Evolutionary conservation across 495 filamentous ascomycete genomes (phyloP).

Genomic region (Podospora sp.): DNA sequence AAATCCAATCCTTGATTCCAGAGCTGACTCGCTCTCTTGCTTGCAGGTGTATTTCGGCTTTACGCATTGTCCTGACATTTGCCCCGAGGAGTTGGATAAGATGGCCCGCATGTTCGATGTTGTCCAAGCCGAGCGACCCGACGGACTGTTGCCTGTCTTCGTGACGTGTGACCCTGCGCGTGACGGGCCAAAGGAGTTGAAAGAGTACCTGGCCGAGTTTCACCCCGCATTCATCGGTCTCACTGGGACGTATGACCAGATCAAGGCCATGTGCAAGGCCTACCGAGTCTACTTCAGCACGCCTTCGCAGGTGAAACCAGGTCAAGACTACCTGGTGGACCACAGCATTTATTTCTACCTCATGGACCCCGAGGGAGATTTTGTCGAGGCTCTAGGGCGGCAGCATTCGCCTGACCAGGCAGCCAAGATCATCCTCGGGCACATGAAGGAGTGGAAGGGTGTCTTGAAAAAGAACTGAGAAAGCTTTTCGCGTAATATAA

Average conservation of each 20-base stretch:
- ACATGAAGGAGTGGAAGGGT: constrained; percentile 88
- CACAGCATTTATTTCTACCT: constrained; percentile 99
- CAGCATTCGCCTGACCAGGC: constrained; percentile 89
- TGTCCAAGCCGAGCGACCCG: constrained; percentile 56
- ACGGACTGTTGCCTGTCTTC: constrained; percentile 68
- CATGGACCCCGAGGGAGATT: constrained; percentile 98
- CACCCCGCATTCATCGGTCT: constrained; percentile 85
- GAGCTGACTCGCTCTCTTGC: background rate
- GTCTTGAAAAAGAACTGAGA: constrained; percentile 24
- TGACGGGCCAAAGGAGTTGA: constrained; percentile 82
- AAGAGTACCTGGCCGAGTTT: constrained; percentile 87
- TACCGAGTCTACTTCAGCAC: constrained; percentile 98
- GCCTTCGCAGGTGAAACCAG: constrained; percentile 80
- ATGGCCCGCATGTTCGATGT: constrained; percentile 92
- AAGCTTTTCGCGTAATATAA: background rate
- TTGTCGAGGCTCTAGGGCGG: constrained; percentile 93
- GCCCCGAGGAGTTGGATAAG: constrained; percentile 98
- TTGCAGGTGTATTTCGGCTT: constrained; percentile 91
- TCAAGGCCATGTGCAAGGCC: constrained; percentile 88
- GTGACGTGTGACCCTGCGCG: constrained; percentile 94
- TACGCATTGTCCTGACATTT: constrained; percentile 98
- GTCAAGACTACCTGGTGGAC: constrained; percentile 96
- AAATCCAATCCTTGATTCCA: background rate
- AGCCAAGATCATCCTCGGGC: constrained; percentile 78
- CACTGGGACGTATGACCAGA: constrained; percentile 89